These are phyloP conservation scores for Rhodotorula taiwanensis DNA, from an alignment of 768 basidiomycete genomes.

Conservation along the genomic window DNA sequence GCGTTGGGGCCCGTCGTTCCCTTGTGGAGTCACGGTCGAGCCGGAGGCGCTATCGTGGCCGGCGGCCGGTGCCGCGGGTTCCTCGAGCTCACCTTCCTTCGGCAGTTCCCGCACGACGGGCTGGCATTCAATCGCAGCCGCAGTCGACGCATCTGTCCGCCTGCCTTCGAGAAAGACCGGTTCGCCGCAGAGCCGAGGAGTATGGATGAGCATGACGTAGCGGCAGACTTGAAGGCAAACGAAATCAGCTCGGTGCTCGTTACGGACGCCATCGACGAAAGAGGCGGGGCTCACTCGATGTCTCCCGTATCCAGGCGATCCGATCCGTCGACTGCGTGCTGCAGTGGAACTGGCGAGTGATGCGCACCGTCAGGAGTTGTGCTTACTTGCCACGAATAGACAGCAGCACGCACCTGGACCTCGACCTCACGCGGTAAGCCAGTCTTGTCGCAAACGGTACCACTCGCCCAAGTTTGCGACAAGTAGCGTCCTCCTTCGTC, in stretches of 20 bases:
- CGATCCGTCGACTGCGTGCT: constrained; percentile 39
- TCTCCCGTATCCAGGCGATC: constrained; percentile 41
- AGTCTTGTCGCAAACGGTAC: constrained; percentile 88
- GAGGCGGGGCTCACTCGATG: constrained; percentile 23
- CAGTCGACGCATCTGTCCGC: constrained; percentile 60
- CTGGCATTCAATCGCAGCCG: constrained; percentile 43
- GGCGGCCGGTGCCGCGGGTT: too few species aligned
- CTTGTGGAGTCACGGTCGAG: too few species aligned
- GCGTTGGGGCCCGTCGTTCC: too few species aligned
- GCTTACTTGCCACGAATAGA: background rate
- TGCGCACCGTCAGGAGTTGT: constrained; percentile 16
- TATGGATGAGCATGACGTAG: constrained; percentile 89
- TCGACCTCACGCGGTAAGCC: constrained; percentile 80
- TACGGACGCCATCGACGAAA: constrained; percentile 11
- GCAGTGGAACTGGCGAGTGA: constrained; percentile 39
- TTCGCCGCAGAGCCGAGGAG: constrained; percentile 84
- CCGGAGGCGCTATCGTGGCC: background rate
- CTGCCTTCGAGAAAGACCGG: constrained; percentile 79
- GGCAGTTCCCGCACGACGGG: constrained; percentile 15
- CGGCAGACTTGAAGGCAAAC: constrained; percentile 64
- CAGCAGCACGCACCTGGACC: constrained; percentile 64
- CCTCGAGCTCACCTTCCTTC: background rate
- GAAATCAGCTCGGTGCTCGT: background rate
- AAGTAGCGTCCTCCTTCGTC: constrained; percentile 57
- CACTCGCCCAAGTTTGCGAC: constrained; percentile 58